Conservation (phyloP, 192 early-diverging fungal species). For the Coemansia sp. region DNA sequence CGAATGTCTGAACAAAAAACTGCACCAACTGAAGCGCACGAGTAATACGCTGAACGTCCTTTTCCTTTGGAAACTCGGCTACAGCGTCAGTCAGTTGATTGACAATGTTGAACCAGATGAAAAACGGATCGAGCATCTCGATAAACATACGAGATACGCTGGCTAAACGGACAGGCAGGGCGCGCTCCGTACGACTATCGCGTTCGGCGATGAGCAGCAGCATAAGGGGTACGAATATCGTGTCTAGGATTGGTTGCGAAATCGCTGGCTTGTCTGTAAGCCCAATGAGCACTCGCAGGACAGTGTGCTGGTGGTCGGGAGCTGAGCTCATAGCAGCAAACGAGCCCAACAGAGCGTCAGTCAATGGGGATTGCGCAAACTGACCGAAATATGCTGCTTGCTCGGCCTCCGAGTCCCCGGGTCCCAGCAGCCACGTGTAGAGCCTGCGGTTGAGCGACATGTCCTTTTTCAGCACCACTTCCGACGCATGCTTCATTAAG, state of each 20-base stretch:
- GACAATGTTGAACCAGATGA: conserved; percentile 79
- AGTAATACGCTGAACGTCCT: not conserved
- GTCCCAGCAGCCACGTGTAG: conserved; percentile 87
- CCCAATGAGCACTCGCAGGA: conserved; percentile 83
- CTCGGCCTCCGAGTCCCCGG: conserved; percentile 56
- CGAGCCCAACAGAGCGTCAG: conserved; percentile 61
- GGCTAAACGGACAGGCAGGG: conserved; percentile 59
- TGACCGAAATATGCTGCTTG: conserved; percentile 59
- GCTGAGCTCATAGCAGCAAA: conserved; percentile 48
- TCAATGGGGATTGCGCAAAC: conserved; percentile 57
- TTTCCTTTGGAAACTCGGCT: conserved; percentile 22
- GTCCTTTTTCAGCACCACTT: conserved; percentile 85
- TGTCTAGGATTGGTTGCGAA: conserved; percentile 72
- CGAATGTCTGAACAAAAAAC: conserved; percentile 76
- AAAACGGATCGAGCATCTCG: conserved; percentile 84
- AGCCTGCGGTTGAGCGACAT: conserved; percentile 92
- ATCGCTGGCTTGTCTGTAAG: conserved; percentile 86
- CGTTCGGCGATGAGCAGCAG: conserved; percentile 64
- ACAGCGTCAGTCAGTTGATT: conserved; percentile 54
- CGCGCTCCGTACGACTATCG: conserved; percentile 14
- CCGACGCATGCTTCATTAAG: conserved; percentile 71
- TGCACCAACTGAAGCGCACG: conserved; percentile 64
- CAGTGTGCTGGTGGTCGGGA: conserved; percentile 51
- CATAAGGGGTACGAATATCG: conserved; percentile 73
- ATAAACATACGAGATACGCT: conserved; percentile 90